Conservation (phyloP, 495 filamentous ascomycete species). For the Penicillium antarcticum region DNA sequence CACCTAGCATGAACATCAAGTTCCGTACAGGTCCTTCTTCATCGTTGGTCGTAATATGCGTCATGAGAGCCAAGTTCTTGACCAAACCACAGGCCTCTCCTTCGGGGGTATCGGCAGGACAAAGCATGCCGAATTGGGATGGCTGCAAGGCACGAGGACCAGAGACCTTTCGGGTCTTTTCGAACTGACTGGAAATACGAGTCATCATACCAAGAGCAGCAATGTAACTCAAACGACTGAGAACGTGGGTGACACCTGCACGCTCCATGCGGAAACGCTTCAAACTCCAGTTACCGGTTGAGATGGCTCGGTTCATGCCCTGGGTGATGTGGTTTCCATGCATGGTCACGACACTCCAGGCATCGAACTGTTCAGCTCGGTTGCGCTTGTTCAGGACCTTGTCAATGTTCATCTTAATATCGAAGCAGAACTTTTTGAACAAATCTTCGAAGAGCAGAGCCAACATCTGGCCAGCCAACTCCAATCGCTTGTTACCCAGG, state of each 20-base stretch:
- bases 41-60: conserved; percentile 94
- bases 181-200: conserved; percentile 95
- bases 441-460: conserved; percentile 96
- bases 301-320: conserved; percentile 89
- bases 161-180: conserved; percentile 94
- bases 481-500: conserved; percentile 93
- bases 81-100: conserved; percentile 97
- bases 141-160: conserved; percentile 94
- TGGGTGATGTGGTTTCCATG: conserved; percentile 79
- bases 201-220: conserved; percentile 99
- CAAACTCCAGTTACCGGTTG: conserved; percentile 95
- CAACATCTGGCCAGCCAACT: conserved; percentile 89
- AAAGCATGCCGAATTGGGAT: conserved; percentile 97
- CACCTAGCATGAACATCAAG: conserved; percentile 72
- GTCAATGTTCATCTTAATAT: conserved; percentile 87
- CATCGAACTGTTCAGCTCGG: conserved; percentile 81
- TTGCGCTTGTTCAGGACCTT: conserved; percentile 89
- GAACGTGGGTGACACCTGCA: conserved; percentile 93
- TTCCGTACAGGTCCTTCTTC: conserved; percentile 84
- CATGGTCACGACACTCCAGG: conserved; percentile 67
- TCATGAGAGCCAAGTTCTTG: conserved; percentile 98
- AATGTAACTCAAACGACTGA: conserved; percentile 94
- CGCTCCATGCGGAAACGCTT: conserved; percentile 98
- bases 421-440: conserved; percentile 88
- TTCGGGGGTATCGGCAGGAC: conserved; percentile 95